These are phyloP conservation scores for Ophiostoma sp. DNA, from an alignment of 2,329 filamentous ascomycete genomes.

Conservation along the genomic window DNA sequence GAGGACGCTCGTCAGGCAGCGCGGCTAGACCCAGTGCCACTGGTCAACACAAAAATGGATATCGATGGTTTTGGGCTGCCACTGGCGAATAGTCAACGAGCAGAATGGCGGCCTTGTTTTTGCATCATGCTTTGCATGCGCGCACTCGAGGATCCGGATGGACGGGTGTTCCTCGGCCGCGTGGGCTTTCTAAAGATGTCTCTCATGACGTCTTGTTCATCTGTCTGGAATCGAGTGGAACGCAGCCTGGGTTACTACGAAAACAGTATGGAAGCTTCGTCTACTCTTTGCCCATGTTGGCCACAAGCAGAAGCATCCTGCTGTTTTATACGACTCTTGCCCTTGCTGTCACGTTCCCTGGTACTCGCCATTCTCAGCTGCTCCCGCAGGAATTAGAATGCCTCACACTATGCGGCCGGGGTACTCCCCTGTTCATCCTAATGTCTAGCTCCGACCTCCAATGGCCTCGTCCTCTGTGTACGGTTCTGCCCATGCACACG, in stretches of 20 bases:
- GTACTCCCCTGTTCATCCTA: conserved; percentile 16
- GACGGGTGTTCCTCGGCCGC: neutral
- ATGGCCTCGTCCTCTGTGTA: conserved; percentile 18
- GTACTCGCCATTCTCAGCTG: conserved; percentile 35
- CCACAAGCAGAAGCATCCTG: conserved; percentile 44
- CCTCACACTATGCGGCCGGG: conserved; percentile 17
- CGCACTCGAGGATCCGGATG: neutral
- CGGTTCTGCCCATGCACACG: conserved; percentile 24
- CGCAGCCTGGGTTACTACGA: conserved; percentile 46
- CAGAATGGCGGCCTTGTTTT: conserved; percentile 10
- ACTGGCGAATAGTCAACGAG: conserved; percentile 14
- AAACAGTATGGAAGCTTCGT: conserved; percentile 41
- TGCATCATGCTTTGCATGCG: neutral
- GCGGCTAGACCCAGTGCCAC: conserved; percentile 56
- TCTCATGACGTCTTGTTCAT: conserved; percentile 20
- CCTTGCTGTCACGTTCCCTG: conserved; percentile 41
- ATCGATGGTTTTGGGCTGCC: conserved; percentile 19
- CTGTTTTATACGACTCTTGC: conserved; percentile 31
- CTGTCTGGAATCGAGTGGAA: conserved; percentile 38
- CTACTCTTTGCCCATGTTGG: conserved; percentile 22
- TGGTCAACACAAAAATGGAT: conserved; percentile 38
- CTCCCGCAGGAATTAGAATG: conserved; percentile 25
- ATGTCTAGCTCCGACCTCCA: conserved; percentile 29
- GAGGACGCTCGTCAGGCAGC: conserved; percentile 70
- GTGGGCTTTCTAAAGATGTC: conserved; percentile 10